These are phyloP conservation scores for Chamaenerion angustifolium DNA, from an alignment of 345 rosid species.

Conservation along the genomic window DNA sequence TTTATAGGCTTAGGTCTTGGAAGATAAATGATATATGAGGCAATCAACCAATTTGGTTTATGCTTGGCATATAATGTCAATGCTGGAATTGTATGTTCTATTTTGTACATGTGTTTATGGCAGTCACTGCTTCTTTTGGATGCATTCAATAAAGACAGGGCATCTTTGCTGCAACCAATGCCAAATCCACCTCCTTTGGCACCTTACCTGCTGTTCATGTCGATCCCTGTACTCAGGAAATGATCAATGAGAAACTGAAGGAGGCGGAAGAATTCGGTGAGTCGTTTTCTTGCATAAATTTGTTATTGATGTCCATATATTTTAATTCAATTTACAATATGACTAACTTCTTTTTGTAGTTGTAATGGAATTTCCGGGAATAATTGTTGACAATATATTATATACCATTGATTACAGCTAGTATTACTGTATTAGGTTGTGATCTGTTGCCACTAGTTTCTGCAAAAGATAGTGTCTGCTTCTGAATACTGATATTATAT, in stretches of 20 bases:
- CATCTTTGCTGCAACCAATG: constrained; percentile 78
- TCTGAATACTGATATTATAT: too few relatives aligned
- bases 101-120: constrained; percentile 11
- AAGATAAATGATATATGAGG: too few relatives aligned
- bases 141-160: constrained; percentile 97
- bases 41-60: background rate
- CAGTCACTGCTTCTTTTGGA: constrained; percentile 91
- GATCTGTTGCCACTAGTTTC: too few relatives aligned
- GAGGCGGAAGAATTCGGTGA: constrained; percentile 98
- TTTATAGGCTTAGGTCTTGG: too few relatives aligned
- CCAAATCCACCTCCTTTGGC: constrained; percentile 64
- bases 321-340: background rate
- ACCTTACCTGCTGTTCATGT: constrained; percentile 49
- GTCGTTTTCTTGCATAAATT: constrained; percentile 3
- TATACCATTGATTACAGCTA: too few relatives aligned
- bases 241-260: constrained; percentile 96
- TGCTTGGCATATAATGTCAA: too few relatives aligned
- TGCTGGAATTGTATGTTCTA: too few relatives aligned
- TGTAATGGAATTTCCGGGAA: background rate
- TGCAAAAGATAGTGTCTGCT: too few relatives aligned
- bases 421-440: too few relatives aligned
- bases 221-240: constrained; percentile 88
- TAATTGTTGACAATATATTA: too few relatives aligned
- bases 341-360: background rate
- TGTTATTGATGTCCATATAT: background rate